A percentile compares a stretch with the other conserved stretches of the same genome.
These are phyloP conservation scores for Suillus bovinus DNA, from an alignment of 768 basidiomycete species.

Conservation along the genomic window DNA sequence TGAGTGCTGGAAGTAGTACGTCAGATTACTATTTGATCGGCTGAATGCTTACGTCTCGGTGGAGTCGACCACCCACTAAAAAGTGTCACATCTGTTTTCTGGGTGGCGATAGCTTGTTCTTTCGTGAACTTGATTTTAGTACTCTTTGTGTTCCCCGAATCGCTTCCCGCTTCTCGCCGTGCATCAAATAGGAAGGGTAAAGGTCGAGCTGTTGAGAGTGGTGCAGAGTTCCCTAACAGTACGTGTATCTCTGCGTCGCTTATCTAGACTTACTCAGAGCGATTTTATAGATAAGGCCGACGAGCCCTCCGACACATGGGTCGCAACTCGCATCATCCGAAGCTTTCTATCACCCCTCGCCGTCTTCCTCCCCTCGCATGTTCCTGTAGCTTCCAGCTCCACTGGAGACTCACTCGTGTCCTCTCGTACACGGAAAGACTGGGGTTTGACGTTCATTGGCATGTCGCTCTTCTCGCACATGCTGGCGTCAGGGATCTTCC, in stretches of 20 bases:
- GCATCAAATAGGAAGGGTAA: constrained; percentile 31
- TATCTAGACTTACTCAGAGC: constrained; percentile 1
- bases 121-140: constrained; percentile 58
- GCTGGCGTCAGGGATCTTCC: constrained; percentile 70
- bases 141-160: constrained; percentile 61
- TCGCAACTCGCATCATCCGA: constrained; percentile 30
- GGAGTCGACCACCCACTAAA: constrained; percentile 34
- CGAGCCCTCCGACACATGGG: constrained; percentile 8
- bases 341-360: constrained; percentile 64
- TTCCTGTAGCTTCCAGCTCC: constrained; percentile 39
- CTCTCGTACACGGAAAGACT: constrained; percentile 58
- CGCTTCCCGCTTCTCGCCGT: constrained; percentile 36
- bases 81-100: constrained; percentile 53
- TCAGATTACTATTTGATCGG: not conserved
- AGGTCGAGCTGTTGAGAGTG: constrained; percentile 23
- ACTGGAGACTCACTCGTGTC: constrained; percentile 61
- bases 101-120: constrained; percentile 46
- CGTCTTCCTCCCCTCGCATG: constrained; percentile 63
- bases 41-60: constrained; percentile 13
- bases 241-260: constrained; percentile 1
- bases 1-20: constrained; percentile 28
- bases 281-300: not conserved
- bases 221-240: constrained; percentile 14
- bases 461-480: constrained; percentile 61
- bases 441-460: constrained; percentile 72